A percentile compares a stretch with the other conserved stretches of the same genome.
Evolutionary conservation across 805 yeast genomes (phyloP).

Genomic region (Cyberlindnera mycetangii): DNA sequence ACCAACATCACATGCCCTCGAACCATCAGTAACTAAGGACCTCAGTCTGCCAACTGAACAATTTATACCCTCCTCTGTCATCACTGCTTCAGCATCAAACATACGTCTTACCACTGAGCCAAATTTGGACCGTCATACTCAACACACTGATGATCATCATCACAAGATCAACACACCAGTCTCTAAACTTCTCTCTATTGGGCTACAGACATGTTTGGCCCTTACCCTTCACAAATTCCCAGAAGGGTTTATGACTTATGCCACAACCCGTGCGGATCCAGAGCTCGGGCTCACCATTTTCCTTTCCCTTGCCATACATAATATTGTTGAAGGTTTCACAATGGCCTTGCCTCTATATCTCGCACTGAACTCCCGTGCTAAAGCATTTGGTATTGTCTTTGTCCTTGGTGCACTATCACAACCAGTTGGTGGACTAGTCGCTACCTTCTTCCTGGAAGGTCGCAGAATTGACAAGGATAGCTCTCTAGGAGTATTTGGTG

Average conservation of each 20-base stretch:
- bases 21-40: not conserved
- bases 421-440: constrained; percentile 84
- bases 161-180: constrained; percentile 78
- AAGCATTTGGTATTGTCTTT: constrained; percentile 65
- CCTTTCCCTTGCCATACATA: constrained; percentile 82
- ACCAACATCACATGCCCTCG: not conserved
- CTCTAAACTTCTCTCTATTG: constrained; percentile 78
- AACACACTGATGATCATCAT: constrained; percentile 54
- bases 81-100: constrained; percentile 9
- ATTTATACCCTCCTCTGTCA: constrained; percentile 1
- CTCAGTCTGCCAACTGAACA: not conserved
- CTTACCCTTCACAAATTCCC: constrained; percentile 89
- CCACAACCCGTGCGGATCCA: constrained; percentile 67
- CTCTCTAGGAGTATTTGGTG: constrained; percentile 47
- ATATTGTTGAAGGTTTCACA: constrained; percentile 90
- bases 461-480: constrained; percentile 34
- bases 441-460: constrained; percentile 47
- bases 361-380: constrained; percentile 57
- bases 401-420: constrained; percentile 81
- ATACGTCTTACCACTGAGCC: constrained; percentile 23
- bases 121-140: constrained; percentile 28
- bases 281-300: constrained; percentile 77
- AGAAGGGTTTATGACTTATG: constrained; percentile 88
- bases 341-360: constrained; percentile 89
- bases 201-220: constrained; percentile 86